Percentiles rank a stretch among this genome's conserved stretches.
Conservation (phyloP, 164 flowering plant genomes). For the Chimonanthus praecox region DNA sequence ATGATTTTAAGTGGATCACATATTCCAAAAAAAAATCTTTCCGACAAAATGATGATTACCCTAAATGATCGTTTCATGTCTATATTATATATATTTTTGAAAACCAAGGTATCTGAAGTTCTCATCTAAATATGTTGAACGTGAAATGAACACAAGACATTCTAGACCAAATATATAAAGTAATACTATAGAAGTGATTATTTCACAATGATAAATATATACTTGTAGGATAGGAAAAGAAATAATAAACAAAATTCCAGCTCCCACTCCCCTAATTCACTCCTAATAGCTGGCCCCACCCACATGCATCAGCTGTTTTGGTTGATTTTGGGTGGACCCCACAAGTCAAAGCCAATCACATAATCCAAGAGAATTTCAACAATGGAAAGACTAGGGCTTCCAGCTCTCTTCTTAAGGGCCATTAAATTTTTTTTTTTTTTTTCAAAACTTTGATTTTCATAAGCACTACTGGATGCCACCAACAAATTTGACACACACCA, state of each 20-base stretch:
- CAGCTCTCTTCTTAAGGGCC: background rate
- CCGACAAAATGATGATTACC: too few species aligned
- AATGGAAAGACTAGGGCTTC: background rate
- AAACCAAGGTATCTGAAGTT: too few species aligned
- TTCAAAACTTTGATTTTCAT: background rate
- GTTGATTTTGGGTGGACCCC: constrained; percentile 3
- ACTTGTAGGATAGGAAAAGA: background rate
- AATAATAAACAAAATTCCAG: background rate
- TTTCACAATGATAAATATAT: too few species aligned
- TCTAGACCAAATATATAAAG: too few species aligned
- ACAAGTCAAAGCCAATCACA: background rate
- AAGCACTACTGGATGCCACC: background rate
- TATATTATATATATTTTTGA: too few species aligned
- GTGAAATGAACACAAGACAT: too few species aligned
- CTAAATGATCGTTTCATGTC: too few species aligned
- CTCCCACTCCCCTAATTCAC: background rate
- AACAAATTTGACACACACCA: background rate
- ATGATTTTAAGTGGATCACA: background rate
- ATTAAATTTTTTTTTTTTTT: too few species aligned
- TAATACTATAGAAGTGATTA: too few species aligned
- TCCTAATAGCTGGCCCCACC: background rate
- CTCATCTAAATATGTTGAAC: too few species aligned
- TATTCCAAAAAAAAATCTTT: too few species aligned
- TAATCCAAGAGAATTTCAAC: background rate
- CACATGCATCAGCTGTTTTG: background rate